Percentiles rank a stretch among this genome's conserved stretches.
Conservation (phyloP, 2,329 filamentous ascomycete genomes). For the Lasiodiplodia theobromae region DNA sequence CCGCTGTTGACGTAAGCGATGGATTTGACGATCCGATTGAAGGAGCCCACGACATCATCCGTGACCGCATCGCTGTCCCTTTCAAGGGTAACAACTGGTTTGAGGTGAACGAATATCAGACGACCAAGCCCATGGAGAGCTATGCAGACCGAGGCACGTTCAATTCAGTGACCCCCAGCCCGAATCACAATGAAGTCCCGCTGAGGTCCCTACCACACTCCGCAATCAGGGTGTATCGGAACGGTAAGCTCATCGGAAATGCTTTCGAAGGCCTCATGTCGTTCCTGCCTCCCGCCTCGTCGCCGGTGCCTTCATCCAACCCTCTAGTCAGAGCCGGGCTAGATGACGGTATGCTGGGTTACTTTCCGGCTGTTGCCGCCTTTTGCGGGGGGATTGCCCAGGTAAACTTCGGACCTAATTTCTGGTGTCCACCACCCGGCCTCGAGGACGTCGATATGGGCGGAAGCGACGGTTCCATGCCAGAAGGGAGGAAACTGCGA, state of each 20-base stretch:
- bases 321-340: constrained; percentile 70
- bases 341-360: constrained; percentile 94
- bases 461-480: constrained; percentile 36
- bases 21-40: constrained; percentile 62
- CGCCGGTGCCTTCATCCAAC: constrained; percentile 65
- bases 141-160: constrained; percentile 57
- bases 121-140: constrained; percentile 84
- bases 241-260: constrained; percentile 84
- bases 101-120: constrained; percentile 88
- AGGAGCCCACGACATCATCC: constrained; percentile 81
- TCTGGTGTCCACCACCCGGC: constrained; percentile 82
- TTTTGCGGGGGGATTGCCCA: constrained; percentile 91
- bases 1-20: constrained; percentile 74
- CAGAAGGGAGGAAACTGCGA: constrained; percentile 51
- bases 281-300: constrained; percentile 89
- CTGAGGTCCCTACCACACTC: constrained; percentile 87
- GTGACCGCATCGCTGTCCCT: constrained; percentile 92
- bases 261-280: constrained; percentile 87
- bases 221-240: constrained; percentile 89
- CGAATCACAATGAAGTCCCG: constrained; percentile 75
- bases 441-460: constrained; percentile 50
- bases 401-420: constrained; percentile 92
- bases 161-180: constrained; percentile 75
- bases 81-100: constrained; percentile 95
- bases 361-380: constrained; percentile 91